Evolutionary conservation across 805 yeast species (phyloP), one percentile per base, ranked within the genome.

Genomic region (Metschnikowia continentalis): DNA sequence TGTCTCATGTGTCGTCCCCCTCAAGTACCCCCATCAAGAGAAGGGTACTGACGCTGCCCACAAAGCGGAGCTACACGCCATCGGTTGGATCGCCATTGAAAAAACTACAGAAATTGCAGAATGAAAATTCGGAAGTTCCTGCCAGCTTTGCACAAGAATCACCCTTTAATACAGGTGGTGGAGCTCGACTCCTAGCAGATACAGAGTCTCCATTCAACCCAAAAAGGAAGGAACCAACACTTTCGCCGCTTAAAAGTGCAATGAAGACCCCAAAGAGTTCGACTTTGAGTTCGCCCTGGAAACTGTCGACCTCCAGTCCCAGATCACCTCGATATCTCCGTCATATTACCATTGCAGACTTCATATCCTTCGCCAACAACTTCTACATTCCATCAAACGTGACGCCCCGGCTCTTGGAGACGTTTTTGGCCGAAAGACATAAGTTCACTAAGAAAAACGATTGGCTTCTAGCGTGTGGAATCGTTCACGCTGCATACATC

Each of bases 391-490:
- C 88, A 0, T 68, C 74, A 19, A 72, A 75, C 0, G 68, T 78
- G 2, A 80, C 88, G 0, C 69, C 72, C 23, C 66, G 70, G 35
- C 71, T 86, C 42, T 52, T 84, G 8, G 76, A 74, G 38, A 76
- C 82, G 1, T 85, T 77, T 56, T 66, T 74, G 37, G 64, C 71
- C 3, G 80, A 81, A 59, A 73, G 76, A 43, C 74, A 76, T 41
- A 80, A 81, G 55, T 76, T 84, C 37, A 54, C 58, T n/a, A 73
- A 70, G 53, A 77, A 77, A 35, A 81, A 79, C 51, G 84, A 83
- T 37, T 86, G 90, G 90, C 81, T 82, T 6, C 63, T 86, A 20
- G 79, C 86, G 2, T 83, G 88, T 62, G 91, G 91, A 0, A 61
- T 86, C 54, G 74, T 85, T 0, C 71, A 84, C 35, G 77, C 84